Evolutionary conservation across 2,329 filamentous ascomycete genomes (phyloP), one percentile per base, ranked within the genome.

Genomic region (Metarhizium brunneum): DNA sequence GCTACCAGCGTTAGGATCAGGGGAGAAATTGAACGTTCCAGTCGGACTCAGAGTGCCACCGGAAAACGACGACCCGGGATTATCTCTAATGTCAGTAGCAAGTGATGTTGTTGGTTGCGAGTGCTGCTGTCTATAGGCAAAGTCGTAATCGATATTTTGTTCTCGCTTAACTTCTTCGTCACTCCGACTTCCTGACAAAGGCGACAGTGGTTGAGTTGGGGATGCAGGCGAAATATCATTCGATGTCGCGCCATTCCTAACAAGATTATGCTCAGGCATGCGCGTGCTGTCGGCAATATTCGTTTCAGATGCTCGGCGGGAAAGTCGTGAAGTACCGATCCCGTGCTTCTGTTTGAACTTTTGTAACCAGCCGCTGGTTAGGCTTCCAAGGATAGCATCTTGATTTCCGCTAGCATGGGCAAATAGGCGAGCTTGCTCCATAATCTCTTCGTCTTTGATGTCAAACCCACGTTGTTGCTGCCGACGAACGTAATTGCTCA

Each of bases 261-360:
- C 6, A 8, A 35, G 29, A 6, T 10, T 43, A 4, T 42, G 18
- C 13, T 14, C 38, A 11, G 78, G 81, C 59, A 81, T 73, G 55
- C 81, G 79, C 29, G 80, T 80, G 57, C 79, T 82, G 63, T 89
- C 86, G 0, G 84, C 81, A 54, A 92, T 87, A 66, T 89, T 91
- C 42, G 84, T 80, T 67, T 85, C 83, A 3, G 82, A 85, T 6
- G 82, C 82, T 54, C 83, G 73, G 48, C 83, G 74, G 59, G 76
- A 74, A 42, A 83, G 65, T 57, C 74, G 78, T 16, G 72, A 75
- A 16, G 72, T 73, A 16, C 71, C 74, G 55, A 83, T 73, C 35
- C 73, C 84, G 68, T 95, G 87, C 73, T 92, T 96, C 67, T 90
- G 84, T 76, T 96, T 96, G 77, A 97, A 97, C 68, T 94, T 95